Percentiles rank a stretch among this genome's conserved stretches.
Conservation (phyloP, 768 basidiomycete species). For the Lactarius quietus region DNA sequence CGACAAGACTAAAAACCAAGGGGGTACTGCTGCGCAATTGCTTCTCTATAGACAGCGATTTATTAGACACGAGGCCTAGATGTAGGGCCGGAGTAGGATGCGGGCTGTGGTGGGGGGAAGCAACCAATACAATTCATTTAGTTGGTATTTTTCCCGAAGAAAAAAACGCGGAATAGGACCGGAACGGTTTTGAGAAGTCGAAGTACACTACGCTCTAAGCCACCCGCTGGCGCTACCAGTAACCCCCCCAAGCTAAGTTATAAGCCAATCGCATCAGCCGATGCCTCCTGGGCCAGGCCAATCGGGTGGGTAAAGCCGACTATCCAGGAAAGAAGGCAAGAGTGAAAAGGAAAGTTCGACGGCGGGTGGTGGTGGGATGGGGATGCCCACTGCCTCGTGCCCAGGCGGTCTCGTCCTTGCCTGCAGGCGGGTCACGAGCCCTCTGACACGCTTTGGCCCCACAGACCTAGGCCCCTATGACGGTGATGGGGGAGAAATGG, state of each 20-base stretch:
- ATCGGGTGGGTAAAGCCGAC: neutral
- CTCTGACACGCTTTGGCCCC: too few relatives aligned
- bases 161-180: conserved; percentile 16
- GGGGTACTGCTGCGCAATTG: neutral
- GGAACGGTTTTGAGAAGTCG: conserved; percentile 10
- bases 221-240: too few relatives aligned
- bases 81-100: neutral
- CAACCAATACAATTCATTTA: neutral
- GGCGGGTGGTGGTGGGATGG: neutral
- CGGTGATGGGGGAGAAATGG: neutral
- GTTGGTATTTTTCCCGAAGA: too few relatives aligned
- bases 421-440: conserved; percentile 21
- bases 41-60: neutral
- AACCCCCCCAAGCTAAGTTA: too few relatives aligned
- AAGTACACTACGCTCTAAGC: too few relatives aligned
- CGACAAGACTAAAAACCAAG: neutral
- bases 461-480: neutral
- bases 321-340: neutral
- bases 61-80: neutral
- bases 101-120: neutral
- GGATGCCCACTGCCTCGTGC: conserved; percentile 19
- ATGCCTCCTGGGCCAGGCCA: neutral
- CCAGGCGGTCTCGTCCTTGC: conserved; percentile 6
- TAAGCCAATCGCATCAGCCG: neutral
- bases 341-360: too few relatives aligned